phyloP scores from a whole-genome alignment of 2,329 filamentous ascomycete species.

The Penicillium sp. region DNA sequence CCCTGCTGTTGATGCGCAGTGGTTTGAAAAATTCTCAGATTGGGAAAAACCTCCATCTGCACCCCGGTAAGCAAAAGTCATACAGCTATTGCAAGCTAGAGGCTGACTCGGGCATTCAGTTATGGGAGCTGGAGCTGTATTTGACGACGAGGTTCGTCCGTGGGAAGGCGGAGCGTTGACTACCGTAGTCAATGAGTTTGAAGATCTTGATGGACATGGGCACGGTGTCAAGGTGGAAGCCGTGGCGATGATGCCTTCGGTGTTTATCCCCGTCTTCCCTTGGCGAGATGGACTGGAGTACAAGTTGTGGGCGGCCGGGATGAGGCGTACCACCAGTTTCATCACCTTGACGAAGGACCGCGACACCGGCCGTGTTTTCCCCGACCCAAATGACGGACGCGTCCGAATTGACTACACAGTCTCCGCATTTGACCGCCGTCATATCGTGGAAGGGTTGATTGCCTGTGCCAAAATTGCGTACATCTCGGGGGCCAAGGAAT shows the following conservation, averaged over 20 bases:
- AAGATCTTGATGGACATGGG: constrained; percentile 75
- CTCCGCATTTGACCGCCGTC: constrained; percentile 68
- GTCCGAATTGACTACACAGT: constrained; percentile 68
- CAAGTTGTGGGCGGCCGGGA: constrained; percentile 68
- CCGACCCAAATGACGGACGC: constrained; percentile 65
- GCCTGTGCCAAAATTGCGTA: constrained; percentile 74
- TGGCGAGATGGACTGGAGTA: constrained; percentile 69
- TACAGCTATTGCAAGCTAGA: not conserved
- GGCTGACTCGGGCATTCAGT: constrained; percentile 19
- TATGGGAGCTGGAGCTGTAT: constrained; percentile 55
- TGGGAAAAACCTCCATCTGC: constrained; percentile 76
- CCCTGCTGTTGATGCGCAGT: constrained; percentile 72
- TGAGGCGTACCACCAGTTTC: constrained; percentile 67
- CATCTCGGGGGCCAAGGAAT: constrained; percentile 75
- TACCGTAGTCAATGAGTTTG: constrained; percentile 70
- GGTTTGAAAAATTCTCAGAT: constrained; percentile 79
- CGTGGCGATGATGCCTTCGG: constrained; percentile 69
- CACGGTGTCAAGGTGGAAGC: constrained; percentile 82
- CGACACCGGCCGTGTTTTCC: constrained; percentile 70
- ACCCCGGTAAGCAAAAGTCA: constrained; percentile 63
- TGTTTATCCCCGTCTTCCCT: constrained; percentile 60
- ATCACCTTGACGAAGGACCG: constrained; percentile 74
- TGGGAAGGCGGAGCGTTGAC: constrained; percentile 82
- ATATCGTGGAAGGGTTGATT: constrained; percentile 69
- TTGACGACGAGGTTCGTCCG: constrained; percentile 66